Conservation (phyloP, 129 eudicot species). For the Artemisia annua region DNA sequence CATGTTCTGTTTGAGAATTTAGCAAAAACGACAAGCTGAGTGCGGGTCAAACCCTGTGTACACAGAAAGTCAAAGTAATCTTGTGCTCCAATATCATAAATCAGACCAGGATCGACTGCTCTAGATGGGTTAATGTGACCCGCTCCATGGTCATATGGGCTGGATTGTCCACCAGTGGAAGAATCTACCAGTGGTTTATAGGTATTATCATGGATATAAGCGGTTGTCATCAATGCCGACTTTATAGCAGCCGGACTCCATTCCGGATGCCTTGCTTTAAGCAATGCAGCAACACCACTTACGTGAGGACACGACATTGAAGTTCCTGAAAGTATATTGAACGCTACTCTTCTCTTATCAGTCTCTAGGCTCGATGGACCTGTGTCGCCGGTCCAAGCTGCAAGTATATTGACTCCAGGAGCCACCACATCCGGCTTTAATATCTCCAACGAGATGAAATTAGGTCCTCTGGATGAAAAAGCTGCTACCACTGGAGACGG, state of each 20-base stretch:
- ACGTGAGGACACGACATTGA: no score
- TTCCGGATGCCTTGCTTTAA: no score
- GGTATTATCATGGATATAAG: constrained; percentile 61
- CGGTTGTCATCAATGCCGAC: constrained; percentile 85
- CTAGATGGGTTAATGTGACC: background rate
- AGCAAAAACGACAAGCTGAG: no score
- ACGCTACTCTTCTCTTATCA: constrained; percentile 56
- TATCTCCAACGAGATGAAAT: constrained; percentile 57
- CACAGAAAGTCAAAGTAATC: background rate
- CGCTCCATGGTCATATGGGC: constrained; percentile 54
- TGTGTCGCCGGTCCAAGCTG: constrained; percentile 66
- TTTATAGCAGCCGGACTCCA: no score
- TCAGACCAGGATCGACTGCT: background rate
- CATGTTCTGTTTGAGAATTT: no score
- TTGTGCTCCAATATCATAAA: background rate
- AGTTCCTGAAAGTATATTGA: constrained; percentile 78
- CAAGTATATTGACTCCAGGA: constrained; percentile 51
- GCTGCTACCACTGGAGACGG: constrained; percentile 92
- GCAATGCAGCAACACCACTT: no score
- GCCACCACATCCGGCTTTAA: constrained; percentile 58
- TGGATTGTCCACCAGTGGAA: constrained; percentile 46
- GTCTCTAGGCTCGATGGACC: constrained; percentile 74
- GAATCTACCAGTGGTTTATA: constrained; percentile 53
- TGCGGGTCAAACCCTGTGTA: no score
- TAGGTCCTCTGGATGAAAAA: constrained; percentile 88